Percentiles rank a stretch among this genome's conserved stretches.
Evolutionary conservation across 2,329 filamentous ascomycete species (phyloP).

Genomic region (Epichloe sylvatica): DNA sequence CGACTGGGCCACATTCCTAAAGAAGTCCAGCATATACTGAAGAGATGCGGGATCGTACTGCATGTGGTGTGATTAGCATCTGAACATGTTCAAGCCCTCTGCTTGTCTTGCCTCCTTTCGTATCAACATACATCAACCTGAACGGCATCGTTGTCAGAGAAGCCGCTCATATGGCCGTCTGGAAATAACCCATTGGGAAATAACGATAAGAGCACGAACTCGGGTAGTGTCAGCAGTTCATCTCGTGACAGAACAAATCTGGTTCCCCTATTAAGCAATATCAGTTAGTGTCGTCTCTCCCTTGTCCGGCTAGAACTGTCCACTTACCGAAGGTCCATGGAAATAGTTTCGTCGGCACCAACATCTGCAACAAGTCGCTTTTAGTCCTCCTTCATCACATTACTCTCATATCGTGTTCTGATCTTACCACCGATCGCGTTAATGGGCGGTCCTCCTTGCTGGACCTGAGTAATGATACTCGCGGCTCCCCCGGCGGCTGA

Average conservation of each 20-base stretch:
- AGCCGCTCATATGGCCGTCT: constrained; percentile 88
- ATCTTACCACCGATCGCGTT: constrained; percentile 71
- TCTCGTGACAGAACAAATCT: constrained; percentile 90
- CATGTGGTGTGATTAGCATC: background rate
- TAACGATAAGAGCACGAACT: constrained; percentile 93
- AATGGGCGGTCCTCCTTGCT: constrained; percentile 79
- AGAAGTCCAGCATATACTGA: constrained; percentile 99
- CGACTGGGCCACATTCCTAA: constrained; percentile 89
- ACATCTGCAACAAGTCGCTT: constrained; percentile 40
- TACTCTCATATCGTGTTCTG: background rate
- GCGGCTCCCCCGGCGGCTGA: constrained; percentile 89
- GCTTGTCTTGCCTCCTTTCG: background rate
- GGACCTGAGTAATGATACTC: constrained; percentile 98
- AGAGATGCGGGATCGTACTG: constrained; percentile 94
- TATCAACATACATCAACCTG: constrained; percentile 79
- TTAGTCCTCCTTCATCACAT: background rate
- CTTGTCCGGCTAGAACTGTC: background rate
- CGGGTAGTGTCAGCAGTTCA: constrained; percentile 85
- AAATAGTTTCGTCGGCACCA: constrained; percentile 84
- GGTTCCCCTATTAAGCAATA: constrained; percentile 51
- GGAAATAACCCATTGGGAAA: constrained; percentile 98
- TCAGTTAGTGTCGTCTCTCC: constrained; percentile 18
- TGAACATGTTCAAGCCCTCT: background rate
- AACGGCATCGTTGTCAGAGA: constrained; percentile 84
- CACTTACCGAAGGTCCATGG: constrained; percentile 76